Percentiles rank a stretch among this genome's conserved stretches.
phyloP scores from a whole-genome alignment of 495 filamentous ascomycete genomes.

The Glarea lozoyensis region DNA sequence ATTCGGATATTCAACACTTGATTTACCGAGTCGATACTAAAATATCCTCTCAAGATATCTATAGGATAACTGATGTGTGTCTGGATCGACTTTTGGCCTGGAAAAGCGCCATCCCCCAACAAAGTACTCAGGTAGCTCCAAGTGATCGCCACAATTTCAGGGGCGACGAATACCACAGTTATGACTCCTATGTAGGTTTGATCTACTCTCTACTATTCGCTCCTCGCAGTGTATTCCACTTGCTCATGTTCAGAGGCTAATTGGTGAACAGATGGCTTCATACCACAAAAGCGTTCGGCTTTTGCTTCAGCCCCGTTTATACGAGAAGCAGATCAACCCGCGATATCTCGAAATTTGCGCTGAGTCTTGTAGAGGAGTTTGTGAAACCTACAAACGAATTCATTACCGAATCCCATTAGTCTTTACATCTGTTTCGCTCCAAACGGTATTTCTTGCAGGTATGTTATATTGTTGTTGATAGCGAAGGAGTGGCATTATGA shows the following conservation, averaged over 20 bases:
- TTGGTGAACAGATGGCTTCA: slow-evolving; percentile 8
- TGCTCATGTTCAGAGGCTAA: no score
- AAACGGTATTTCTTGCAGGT: slow-evolving; percentile 49
- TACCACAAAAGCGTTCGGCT: slow-evolving; percentile 43
- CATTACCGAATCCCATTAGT: slow-evolving; percentile 44
- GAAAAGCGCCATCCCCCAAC: slow-evolving; percentile 24
- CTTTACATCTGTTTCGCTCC: slow-evolving; percentile 44
- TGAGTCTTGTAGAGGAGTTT: slow-evolving; percentile 39
- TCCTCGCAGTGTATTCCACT: no score
- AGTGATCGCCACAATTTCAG: slow-evolving; percentile 21
- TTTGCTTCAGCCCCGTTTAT: slow-evolving; percentile 43
- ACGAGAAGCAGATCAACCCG: slow-evolving; percentile 36
- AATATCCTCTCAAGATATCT: slow-evolving; percentile 5
- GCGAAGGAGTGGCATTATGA: no score
- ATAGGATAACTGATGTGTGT: slow-evolving; percentile 18
- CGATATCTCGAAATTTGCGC: slow-evolving; percentile 44
- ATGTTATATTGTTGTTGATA: no score
- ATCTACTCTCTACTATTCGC: no score
- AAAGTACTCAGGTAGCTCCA: slow-evolving; percentile 27
- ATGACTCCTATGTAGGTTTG: slow-evolving; percentile 17
- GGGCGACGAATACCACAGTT: slow-evolving; percentile 42
- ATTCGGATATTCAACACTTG: slow-evolving; percentile 46
- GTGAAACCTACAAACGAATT: slow-evolving; percentile 40
- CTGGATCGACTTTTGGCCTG: slow-evolving; percentile 22
- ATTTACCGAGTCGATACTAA: slow-evolving; percentile 28